These are phyloP conservation scores for Penicillium goetzii DNA, from an alignment of 495 filamentous ascomycete species.

Conservation along the genomic window DNA sequence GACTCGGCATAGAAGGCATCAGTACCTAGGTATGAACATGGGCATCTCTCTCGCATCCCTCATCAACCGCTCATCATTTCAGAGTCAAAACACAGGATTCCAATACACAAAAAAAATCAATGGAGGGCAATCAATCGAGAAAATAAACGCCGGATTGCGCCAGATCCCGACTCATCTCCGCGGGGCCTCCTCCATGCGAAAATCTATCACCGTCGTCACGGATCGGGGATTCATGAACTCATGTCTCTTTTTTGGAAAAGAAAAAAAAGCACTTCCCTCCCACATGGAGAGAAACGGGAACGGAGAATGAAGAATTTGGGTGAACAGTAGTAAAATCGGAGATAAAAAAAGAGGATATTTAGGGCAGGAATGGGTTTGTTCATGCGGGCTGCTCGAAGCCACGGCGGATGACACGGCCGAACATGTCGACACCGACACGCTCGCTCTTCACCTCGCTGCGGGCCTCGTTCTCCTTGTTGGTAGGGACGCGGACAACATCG, in stretches of 20 bases:
- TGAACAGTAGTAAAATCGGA: slow-evolving; percentile 15
- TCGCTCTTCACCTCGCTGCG: slow-evolving; percentile 95
- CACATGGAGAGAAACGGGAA: slow-evolving; percentile 16
- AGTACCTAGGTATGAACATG: slow-evolving; percentile 27
- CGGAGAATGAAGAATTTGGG: slow-evolving; percentile 25
- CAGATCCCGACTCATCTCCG: slow-evolving; percentile 39
- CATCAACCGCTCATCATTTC: slow-evolving; percentile 29
- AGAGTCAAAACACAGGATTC: slow-evolving; percentile 27
- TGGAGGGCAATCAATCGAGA: slow-evolving; percentile 20
- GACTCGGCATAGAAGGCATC: slow-evolving; percentile 9
- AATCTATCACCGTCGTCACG: slow-evolving; percentile 38
- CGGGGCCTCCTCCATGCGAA: slow-evolving; percentile 37
- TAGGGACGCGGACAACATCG: slow-evolving; percentile 71
- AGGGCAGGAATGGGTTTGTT: slow-evolving; percentile 12
- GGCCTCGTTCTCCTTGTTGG: slow-evolving; percentile 98
- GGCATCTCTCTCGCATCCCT: slow-evolving; percentile 21
- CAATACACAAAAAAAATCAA: slow-evolving; percentile 35
- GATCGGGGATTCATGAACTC: slow-evolving; percentile 40
- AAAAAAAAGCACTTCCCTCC: slow-evolving; percentile 11
- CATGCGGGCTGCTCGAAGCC: slow-evolving; percentile 89
- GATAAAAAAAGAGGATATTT: slow-evolving; percentile 19
- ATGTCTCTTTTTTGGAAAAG: slow-evolving; percentile 31
- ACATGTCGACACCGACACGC: slow-evolving; percentile 74
- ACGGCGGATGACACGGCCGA: slow-evolving; percentile 85
- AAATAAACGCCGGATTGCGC: slow-evolving; percentile 39